Percentiles rank a stretch among this genome's conserved stretches.
phyloP scores from a whole-genome alignment of 306 rosid genomes.

The Pterocarpus santalinus region DNA sequence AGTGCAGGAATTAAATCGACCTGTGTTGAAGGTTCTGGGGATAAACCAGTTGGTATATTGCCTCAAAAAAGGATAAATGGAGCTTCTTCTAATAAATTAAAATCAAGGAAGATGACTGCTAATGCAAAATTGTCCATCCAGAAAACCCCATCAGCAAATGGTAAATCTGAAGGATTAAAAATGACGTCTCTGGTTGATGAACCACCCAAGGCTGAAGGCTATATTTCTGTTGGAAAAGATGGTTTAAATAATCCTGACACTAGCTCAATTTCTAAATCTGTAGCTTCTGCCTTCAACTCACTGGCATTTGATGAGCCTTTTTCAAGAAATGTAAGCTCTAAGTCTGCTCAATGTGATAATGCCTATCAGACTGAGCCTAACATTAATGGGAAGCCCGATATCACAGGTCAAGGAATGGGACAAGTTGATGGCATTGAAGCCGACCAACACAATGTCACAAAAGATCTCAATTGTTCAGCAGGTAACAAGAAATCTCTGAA shows the following conservation, averaged over 20 bases:
- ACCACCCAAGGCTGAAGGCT: conserved; percentile 44
- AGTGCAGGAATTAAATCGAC: conserved; percentile 49
- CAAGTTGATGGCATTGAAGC: conserved; percentile 44
- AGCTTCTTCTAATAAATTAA: conserved; percentile 56
- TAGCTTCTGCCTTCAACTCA: conserved; percentile 44
- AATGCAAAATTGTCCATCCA: conserved; percentile 49
- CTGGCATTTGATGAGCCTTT: conserved; percentile 47
- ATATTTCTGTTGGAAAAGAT: conserved; percentile 47
- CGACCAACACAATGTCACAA: conserved; percentile 48
- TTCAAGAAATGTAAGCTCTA: conserved; percentile 39
- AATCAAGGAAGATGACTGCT: conserved; percentile 49
- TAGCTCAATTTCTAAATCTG: conserved; percentile 32
- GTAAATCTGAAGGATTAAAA: conserved; percentile 45
- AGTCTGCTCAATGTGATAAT: conserved; percentile 45
- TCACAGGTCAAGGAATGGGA: conserved; percentile 46
- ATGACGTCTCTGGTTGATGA: conserved; percentile 46
- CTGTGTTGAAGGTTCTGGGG: conserved; percentile 50
- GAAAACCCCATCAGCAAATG: conserved; percentile 48
- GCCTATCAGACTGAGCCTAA: conserved; percentile 44
- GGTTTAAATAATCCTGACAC: conserved; percentile 42
- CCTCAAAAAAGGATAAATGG: conserved; percentile 59
- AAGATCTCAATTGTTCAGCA: conserved; percentile 45
- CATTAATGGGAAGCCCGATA: conserved; percentile 48
- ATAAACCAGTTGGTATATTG: conserved; percentile 49
- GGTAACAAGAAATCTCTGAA: conserved; percentile 47